phyloP scores from a whole-genome alignment of 2,329 filamentous ascomycete genomes.

The Fusarium sp. region DNA sequence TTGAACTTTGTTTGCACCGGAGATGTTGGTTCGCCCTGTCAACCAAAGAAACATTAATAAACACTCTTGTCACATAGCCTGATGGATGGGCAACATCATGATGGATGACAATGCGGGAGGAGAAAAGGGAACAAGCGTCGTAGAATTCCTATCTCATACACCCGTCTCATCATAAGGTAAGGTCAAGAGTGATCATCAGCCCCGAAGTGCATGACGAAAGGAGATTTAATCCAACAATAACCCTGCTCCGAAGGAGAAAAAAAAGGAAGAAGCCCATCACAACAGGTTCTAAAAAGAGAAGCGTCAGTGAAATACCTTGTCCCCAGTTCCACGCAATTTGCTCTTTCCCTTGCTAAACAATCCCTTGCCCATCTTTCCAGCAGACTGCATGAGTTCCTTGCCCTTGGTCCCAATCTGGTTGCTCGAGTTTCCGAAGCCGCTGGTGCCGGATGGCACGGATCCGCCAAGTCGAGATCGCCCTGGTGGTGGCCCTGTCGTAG shows the following conservation, averaged over 20 bases:
- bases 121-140: conserved; percentile 46
- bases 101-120: conserved; percentile 34
- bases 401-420: conserved; percentile 81
- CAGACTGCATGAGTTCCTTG: conserved; percentile 88
- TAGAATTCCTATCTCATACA: conserved; percentile 56
- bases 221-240: conserved; percentile 45
- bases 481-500: conserved; percentile 42
- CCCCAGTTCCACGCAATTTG: conserved; percentile 77
- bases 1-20: conserved; percentile 49
- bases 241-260: conserved; percentile 36
- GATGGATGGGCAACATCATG: conserved; percentile 43
- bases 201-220: conserved; percentile 44
- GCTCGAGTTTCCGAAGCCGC: conserved; percentile 63
- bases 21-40: conserved; percentile 50
- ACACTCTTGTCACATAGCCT: conserved; percentile 44
- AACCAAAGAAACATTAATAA: conserved; percentile 51
- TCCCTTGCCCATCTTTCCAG: conserved; percentile 90
- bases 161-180: conserved; percentile 49
- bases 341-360: conserved; percentile 90
- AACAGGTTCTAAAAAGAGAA: conserved; percentile 48
- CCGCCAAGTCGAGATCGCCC: conserved; percentile 51
- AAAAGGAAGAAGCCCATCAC: conserved; percentile 42
- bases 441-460: conserved; percentile 53
- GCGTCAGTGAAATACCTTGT: conserved; percentile 86
- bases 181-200: conserved; percentile 45